phyloP scores from a whole-genome alignment of 2,329 filamentous ascomycete genomes.

The Fusarium austroafricanum region DNA sequence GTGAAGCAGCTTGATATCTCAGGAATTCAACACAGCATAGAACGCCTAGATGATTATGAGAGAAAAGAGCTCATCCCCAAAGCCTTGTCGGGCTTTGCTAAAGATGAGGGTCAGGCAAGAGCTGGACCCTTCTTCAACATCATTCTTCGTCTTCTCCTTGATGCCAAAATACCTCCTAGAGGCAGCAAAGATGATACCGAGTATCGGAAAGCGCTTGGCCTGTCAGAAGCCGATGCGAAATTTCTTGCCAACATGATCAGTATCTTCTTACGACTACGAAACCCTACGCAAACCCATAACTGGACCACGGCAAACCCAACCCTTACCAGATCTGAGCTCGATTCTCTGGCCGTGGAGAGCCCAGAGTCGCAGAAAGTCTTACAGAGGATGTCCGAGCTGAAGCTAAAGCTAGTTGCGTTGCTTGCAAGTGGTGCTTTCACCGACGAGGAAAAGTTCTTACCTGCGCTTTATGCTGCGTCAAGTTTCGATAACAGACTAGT shows the following conservation, averaged over 20 bases:
- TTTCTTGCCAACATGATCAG: slow-evolving; percentile 82
- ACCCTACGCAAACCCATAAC: slow-evolving; percentile 47
- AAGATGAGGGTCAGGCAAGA: slow-evolving; percentile 48
- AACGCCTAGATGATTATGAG: slow-evolving; percentile 65
- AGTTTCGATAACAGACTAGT: slow-evolving; percentile 85
- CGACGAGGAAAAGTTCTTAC: slow-evolving; percentile 84
- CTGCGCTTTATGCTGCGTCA: slow-evolving; percentile 84
- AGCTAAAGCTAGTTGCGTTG: slow-evolving; percentile 72
- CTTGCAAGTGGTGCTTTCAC: slow-evolving; percentile 87
- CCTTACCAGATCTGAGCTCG: slow-evolving; percentile 46
- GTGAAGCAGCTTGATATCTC: slow-evolving; percentile 89
- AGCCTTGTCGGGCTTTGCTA: slow-evolving; percentile 49
- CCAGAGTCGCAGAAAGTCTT: slow-evolving; percentile 73
- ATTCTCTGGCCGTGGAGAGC: slow-evolving; percentile 48
- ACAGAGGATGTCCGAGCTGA: slow-evolving; percentile 58
- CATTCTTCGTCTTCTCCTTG: slow-evolving; percentile 79
- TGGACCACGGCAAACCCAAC: slow-evolving; percentile 52
- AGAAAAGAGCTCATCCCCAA: slow-evolving; percentile 78
- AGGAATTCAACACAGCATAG: slow-evolving; percentile 85
- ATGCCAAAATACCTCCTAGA: slow-evolving; percentile 77
- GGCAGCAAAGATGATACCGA: slow-evolving; percentile 82
- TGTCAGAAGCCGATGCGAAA: slow-evolving; percentile 75
- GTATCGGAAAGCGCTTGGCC: slow-evolving; percentile 73
- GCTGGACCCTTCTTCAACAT: slow-evolving; percentile 80
- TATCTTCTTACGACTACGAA: slow-evolving; percentile 70